These are phyloP conservation scores for Ophiostoma piceae DNA, from an alignment of 2,329 filamentous ascomycete genomes.

Conservation along the genomic window DNA sequence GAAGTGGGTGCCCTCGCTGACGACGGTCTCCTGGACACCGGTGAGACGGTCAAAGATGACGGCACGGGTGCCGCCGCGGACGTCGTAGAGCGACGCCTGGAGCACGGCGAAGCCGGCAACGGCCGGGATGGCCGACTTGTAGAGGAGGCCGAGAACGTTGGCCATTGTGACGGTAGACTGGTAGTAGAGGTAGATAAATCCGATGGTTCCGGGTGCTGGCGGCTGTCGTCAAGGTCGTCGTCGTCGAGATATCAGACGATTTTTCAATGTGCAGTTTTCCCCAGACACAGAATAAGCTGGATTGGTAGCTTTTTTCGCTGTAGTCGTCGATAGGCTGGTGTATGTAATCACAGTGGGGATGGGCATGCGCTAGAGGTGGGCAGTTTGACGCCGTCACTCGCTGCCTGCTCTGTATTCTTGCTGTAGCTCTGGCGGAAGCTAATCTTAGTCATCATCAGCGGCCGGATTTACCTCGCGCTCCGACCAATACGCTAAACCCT, in stretches of 20 bases:
- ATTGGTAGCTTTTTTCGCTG: slow-evolving; percentile 13
- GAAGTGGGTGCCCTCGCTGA: slow-evolving; percentile 97
- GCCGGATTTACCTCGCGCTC: slow-evolving; percentile 22
- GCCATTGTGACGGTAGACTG: slow-evolving; percentile 40
- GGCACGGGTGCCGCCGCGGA: slow-evolving; percentile 86
- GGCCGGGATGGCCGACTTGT: slow-evolving; percentile 66
- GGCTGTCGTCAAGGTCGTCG: too few relatives aligned
- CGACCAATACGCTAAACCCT: slow-evolving; percentile 8
- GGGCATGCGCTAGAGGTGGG: neutral
- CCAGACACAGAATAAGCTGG: slow-evolving; percentile 9
- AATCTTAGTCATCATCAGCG: slow-evolving; percentile 13
- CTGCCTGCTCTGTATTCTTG: neutral
- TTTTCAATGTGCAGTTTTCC: neutral
- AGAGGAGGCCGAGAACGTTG: slow-evolving; percentile 56
- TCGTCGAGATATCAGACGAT: slow-evolving; percentile 4
- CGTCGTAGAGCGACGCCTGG: slow-evolving; percentile 88
- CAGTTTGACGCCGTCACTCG: neutral
- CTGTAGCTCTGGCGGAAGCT: neutral
- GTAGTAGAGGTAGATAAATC: neutral
- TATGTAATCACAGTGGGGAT: slow-evolving; percentile 13
- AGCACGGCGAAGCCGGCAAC: slow-evolving; percentile 62
- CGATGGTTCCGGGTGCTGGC: neutral
- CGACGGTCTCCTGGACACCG: slow-evolving; percentile 86
- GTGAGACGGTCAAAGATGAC: slow-evolving; percentile 95
- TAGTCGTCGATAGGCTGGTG: neutral